Base-by-base conservation (phyloP, 306 rosid genomes). In the Fragaria nilgerrensis region DNA sequence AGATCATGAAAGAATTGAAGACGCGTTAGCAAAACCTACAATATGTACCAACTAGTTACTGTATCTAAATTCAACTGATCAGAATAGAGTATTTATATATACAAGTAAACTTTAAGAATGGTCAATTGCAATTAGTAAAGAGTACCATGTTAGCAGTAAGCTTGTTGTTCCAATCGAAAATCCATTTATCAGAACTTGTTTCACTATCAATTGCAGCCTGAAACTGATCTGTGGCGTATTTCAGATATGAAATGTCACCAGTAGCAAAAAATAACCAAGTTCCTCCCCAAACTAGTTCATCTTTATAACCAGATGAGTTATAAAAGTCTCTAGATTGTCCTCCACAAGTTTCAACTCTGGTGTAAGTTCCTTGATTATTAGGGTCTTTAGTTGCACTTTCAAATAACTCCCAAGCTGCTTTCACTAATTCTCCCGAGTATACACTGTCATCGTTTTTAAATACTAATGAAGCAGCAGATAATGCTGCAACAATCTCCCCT, bases 271-370 rank as follows among this genome's bases (percentile, higher is more conserved):
- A 88, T 70, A 93, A 75, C 97, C 98, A 93, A 53, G 96, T 86
- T 76, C 88, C 96, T 79, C 91, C 98, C 97, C 96, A 93, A 5
- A 91, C 85, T 75, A 93, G 53, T 79, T 93, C 97, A 73, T 93
- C 98, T 78, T 78, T 66, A 72, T 81, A 84, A 61, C 92, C 84
- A 25, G 94, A 64, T 44, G 94, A 94, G 75, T 86, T 84, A 52
- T 88, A 90, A 50, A 87, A 76, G 55, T 20, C 76, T 81, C 87
- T 85, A 72, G 92, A 83, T 75, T 91, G 92, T 82, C 85, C 90
- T 84, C 96, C 98, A 77, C 92, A 88, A 0, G 75, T 85, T 80
- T 83, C 93, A 63, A 50, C 75, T 15, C 1, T 39, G 13, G 96
- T 86, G 83, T 88, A 90, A 32, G 84, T 90, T 75, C 89, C 94